A percentile compares a stretch with the other conserved stretches of the same genome.
phyloP scores from a whole-genome alignment of 805 yeast genomes.

The Teunomyces gatunensis region DNA sequence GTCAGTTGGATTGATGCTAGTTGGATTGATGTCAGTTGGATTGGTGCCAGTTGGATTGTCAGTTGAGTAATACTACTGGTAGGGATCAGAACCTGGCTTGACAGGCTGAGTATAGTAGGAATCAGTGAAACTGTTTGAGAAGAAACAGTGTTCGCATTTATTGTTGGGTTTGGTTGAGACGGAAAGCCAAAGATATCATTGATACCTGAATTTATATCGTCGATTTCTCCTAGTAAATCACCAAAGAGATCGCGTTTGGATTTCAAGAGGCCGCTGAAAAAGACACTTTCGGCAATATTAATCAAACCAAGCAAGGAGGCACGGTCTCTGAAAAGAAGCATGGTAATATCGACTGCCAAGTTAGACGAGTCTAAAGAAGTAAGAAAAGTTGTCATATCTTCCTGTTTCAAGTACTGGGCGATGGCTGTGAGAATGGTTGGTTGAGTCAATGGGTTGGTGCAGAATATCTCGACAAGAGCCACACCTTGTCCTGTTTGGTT shows the following conservation, averaged over 20 bases:
- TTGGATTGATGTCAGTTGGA: not conserved
- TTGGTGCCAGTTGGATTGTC: not conserved
- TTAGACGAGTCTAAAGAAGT: conserved; percentile 16
- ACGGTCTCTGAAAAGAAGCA: conserved; percentile 18
- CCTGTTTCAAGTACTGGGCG: conserved; percentile 14
- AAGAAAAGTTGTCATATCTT: conserved; percentile 15
- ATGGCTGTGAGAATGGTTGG: conserved; percentile 15
- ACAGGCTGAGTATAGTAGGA: too few relatives aligned
- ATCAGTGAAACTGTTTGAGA: not conserved
- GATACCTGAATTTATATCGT: not conserved
- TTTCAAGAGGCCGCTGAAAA: conserved; percentile 6
- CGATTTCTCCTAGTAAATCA: conserved; percentile 1
- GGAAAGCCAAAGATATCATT: not conserved
- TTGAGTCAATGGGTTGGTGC: conserved; percentile 15
- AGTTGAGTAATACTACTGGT: too few relatives aligned
- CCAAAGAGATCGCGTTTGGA: conserved; percentile 7
- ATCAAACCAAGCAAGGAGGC: conserved; percentile 16
- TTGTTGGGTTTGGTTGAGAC: not conserved
- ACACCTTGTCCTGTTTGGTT: conserved; percentile 18
- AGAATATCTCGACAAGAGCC: conserved; percentile 14
- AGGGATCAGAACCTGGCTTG: too few relatives aligned
- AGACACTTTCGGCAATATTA: conserved; percentile 11
- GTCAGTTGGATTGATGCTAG: not conserved
- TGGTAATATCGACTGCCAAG: conserved; percentile 19
- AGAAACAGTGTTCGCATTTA: not conserved